phyloP scores from a whole-genome alignment of 208 protist species.

The Leishmania major region DNA sequence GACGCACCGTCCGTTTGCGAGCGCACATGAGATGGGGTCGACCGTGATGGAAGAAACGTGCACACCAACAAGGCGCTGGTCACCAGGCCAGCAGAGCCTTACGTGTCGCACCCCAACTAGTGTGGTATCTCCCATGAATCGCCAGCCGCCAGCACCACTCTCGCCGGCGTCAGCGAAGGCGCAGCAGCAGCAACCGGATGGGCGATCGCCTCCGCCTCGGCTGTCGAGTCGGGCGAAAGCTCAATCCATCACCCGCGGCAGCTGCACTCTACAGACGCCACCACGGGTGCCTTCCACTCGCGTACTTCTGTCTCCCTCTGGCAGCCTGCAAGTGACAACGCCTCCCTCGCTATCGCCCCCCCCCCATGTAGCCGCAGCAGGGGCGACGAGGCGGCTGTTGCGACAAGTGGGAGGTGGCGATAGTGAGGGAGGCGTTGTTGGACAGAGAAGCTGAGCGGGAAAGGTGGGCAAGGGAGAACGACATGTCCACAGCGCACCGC shows the following conservation, averaged over 20 bases:
- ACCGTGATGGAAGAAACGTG: background rate
- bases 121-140: background rate
- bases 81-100: background rate
- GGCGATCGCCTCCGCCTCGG: constrained; percentile 20
- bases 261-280: constrained; percentile 5
- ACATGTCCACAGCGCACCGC: background rate
- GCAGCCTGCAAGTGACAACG: constrained; percentile 24
- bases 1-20: background rate
- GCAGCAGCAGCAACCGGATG: constrained; percentile 4
- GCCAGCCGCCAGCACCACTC: background rate
- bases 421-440: background rate
- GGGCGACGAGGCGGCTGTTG: background rate
- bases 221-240: constrained; percentile 22
- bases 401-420: background rate
- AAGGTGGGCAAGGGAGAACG: background rate
- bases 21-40: background rate
- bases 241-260: constrained; percentile 14
- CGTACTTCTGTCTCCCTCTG: constrained; percentile 19
- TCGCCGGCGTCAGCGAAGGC: background rate
- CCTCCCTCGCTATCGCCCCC: constrained; percentile 11
- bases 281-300: constrained; percentile 25
- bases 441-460: background rate
- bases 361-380: background rate
- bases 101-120: background rate
- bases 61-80: background rate